phyloP scores from a whole-genome alignment of 495 filamentous ascomycete species.

The Elasticomyces elasticus region DNA sequence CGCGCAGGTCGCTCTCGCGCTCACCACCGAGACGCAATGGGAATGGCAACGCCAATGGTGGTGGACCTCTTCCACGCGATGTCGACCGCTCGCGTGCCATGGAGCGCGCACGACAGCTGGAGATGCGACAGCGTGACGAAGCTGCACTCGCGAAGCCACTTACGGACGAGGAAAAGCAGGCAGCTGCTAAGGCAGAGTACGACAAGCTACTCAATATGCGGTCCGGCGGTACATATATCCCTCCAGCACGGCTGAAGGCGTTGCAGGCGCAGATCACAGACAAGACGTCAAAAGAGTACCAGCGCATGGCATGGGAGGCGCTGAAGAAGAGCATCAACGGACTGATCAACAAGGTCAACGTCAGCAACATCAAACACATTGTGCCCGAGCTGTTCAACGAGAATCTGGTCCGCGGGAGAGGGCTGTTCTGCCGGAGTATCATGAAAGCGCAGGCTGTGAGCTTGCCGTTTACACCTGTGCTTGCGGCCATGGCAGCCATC shows the following conservation, averaged over 20 bases:
- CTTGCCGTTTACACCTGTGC: conserved; percentile 90
- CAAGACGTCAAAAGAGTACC: conserved; percentile 90
- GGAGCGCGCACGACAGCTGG: conserved; percentile 55
- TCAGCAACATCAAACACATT: conserved; percentile 93
- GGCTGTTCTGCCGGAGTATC: conserved; percentile 86
- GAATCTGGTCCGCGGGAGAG: conserved; percentile 82
- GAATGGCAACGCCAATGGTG: no score
- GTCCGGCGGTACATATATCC: conserved; percentile 91
- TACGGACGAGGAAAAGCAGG: conserved; percentile 77
- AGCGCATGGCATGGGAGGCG: conserved; percentile 98
- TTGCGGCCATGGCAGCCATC: conserved; percentile 88
- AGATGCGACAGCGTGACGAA: conserved; percentile 48
- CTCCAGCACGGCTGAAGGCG: conserved; percentile 79
- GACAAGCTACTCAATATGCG: conserved; percentile 82
- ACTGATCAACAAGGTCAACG: conserved; percentile 96
- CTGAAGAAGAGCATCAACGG: conserved; percentile 98
- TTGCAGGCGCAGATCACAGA: conserved; percentile 96
- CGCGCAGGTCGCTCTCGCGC: conserved; percentile 44
- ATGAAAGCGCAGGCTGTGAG: conserved; percentile 98
- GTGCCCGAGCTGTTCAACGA: conserved; percentile 91
- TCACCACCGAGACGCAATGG: conserved; percentile 11
- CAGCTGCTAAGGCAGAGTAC: conserved; percentile 76
- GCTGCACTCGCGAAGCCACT: conserved; percentile 47
- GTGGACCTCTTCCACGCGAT: conserved; percentile 37
- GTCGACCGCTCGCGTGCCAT: conserved; percentile 46